Evolutionary conservation across 768 basidiomycete genomes (phyloP).

Genomic region (Auriscalpium orientale): DNA sequence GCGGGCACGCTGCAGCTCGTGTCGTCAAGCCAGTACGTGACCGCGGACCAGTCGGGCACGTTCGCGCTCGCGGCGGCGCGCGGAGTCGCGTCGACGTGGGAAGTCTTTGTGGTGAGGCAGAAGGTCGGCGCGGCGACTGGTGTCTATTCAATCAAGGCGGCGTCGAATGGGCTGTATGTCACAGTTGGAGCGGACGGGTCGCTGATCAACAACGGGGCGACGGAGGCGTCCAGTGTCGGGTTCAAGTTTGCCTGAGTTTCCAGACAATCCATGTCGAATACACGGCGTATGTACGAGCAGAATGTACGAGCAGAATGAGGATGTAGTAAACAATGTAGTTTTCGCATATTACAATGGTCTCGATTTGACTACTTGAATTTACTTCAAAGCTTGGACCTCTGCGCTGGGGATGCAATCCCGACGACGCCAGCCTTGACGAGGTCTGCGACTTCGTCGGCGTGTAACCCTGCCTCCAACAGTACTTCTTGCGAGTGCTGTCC

Average conservation of each 20-base stretch:
- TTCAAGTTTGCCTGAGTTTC: slow-evolving; percentile 9
- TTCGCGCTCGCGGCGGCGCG: slow-evolving; percentile 23
- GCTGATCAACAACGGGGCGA: slow-evolving; percentile 24
- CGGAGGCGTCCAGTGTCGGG: slow-evolving; percentile 19
- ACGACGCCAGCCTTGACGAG: too few relatives aligned
- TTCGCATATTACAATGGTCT: too few relatives aligned
- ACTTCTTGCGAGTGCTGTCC: too few relatives aligned
- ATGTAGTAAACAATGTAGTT: too few relatives aligned
- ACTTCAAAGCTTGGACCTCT: too few relatives aligned
- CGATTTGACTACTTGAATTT: too few relatives aligned
- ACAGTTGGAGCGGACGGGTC: slow-evolving; percentile 19
- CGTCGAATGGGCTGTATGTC: slow-evolving; percentile 24
- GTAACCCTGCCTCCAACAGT: too few relatives aligned
- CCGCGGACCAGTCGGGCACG: slow-evolving; percentile 25
- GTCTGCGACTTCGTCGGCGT: too few relatives aligned
- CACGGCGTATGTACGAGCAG: too few relatives aligned
- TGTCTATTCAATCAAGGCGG: slow-evolving; percentile 25
- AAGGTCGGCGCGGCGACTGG: slow-evolving; percentile 20
- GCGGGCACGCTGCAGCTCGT: slow-evolving; percentile 23
- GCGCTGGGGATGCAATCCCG: too few relatives aligned
- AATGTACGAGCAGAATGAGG: too few relatives aligned
- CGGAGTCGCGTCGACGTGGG: slow-evolving; percentile 22
- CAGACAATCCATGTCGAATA: too few relatives aligned
- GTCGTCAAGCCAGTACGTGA: slow-evolving; percentile 22
- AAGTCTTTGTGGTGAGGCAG: slow-evolving; percentile 23